A percentile compares a stretch with the other conserved stretches of the same genome.
These are phyloP conservation scores for Diddensiella transvaalensis DNA, from an alignment of 805 yeast species.

Conservation along the genomic window DNA sequence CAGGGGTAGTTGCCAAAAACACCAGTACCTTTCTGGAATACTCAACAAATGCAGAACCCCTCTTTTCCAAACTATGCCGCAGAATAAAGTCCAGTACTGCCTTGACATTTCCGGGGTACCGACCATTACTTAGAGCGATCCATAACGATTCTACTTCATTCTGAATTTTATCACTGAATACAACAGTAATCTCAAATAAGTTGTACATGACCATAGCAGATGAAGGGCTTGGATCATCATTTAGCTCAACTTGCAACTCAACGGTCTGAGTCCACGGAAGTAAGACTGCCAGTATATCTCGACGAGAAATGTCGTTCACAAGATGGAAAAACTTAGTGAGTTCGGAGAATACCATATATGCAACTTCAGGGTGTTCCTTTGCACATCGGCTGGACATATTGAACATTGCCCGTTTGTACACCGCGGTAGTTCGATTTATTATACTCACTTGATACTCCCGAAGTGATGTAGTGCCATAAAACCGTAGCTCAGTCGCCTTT, in stretches of 20 bases:
- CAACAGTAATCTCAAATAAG: constrained; percentile 78
- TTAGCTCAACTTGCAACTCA: constrained; percentile 47
- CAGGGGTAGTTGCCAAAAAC: constrained; percentile 49
- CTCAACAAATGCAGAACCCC: constrained; percentile 72
- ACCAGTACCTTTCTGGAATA: constrained; percentile 78
- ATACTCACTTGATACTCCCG: constrained; percentile 65
- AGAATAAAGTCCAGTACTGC: constrained; percentile 69
- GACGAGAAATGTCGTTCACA: constrained; percentile 56
- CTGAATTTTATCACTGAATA: constrained; percentile 67
- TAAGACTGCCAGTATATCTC: constrained; percentile 75
- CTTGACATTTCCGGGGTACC: constrained; percentile 63
- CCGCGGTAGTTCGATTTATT: constrained; percentile 71
- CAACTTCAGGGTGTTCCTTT: constrained; percentile 50
- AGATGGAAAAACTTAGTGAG: constrained; percentile 65
- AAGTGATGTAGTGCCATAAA: constrained; percentile 52
- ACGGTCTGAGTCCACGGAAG: constrained; percentile 92
- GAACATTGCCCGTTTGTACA: constrained; percentile 81
- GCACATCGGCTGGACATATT: constrained; percentile 77
- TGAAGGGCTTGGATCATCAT: constrained; percentile 34
- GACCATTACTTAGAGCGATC: constrained; percentile 85
- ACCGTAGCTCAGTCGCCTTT: constrained; percentile 57
- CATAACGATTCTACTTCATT: constrained; percentile 92
- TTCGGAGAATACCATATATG: constrained; percentile 63
- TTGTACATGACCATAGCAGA: constrained; percentile 73
- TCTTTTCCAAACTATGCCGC: constrained; percentile 60